Percentiles rank a stretch among this genome's conserved stretches.
These are phyloP conservation scores for Pontederia crassipes DNA, from an alignment of 176 grass and related monocot species.

Conservation along the genomic window DNA sequence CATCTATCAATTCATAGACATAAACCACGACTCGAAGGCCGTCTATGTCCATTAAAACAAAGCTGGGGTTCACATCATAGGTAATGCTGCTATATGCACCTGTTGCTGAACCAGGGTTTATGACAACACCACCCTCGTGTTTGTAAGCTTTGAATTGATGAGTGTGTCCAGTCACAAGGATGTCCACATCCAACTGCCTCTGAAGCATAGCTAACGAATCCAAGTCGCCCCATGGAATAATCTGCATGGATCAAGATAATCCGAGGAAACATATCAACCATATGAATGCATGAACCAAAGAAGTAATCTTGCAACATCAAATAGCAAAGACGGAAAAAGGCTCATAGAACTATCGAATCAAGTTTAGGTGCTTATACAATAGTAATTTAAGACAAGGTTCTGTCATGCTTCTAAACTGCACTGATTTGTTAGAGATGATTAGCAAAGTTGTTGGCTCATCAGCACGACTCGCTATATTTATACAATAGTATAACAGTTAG, in stretches of 20 bases:
- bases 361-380: too few species aligned
- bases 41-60: constrained; percentile 97
- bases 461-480: too few species aligned
- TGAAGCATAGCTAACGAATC: constrained; percentile 96
- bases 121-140: constrained; percentile 88
- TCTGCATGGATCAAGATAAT: constrained; percentile 22
- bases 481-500: too few species aligned
- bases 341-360: too few species aligned
- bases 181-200: constrained; percentile 90
- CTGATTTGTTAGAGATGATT: too few species aligned
- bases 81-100: constrained; percentile 90
- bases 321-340: too few species aligned
- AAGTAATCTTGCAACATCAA: not conserved
- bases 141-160: constrained; percentile 98
- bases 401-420: too few species aligned
- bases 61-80: constrained; percentile 91
- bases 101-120: constrained; percentile 88
- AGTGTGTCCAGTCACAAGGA: constrained; percentile 92
- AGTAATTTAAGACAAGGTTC: too few species aligned
- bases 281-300: not conserved
- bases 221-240: constrained; percentile 92
- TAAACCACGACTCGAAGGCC: constrained; percentile 91
- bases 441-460: too few species aligned
- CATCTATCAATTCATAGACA: constrained; percentile 93
- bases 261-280: not conserved